These are phyloP conservation scores for Talaromyces stipitatus DNA, from an alignment of 495 filamentous ascomycete species.

Conservation along the genomic window DNA sequence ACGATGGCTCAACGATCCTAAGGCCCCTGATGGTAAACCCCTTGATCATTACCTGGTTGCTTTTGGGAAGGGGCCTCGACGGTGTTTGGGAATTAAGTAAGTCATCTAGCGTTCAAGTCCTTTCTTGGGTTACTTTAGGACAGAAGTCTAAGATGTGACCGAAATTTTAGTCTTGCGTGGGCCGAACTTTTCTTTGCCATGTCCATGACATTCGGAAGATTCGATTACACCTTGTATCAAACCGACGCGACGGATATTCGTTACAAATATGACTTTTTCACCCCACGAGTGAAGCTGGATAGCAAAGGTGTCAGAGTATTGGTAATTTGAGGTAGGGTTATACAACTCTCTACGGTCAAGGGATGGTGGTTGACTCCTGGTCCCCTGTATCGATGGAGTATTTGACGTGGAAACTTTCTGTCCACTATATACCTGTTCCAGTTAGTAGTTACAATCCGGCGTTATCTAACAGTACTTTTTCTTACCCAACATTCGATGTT, in stretches of 20 bases:
- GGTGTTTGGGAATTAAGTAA: conserved; percentile 44
- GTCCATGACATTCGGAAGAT: conserved; percentile 20
- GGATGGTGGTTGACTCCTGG: no score
- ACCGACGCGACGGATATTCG: conserved; percentile 28
- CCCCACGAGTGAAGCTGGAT: conserved; percentile 23
- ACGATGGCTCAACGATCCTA: conserved; percentile 30
- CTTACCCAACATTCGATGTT: no score
- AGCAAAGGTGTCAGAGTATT: conserved; percentile 22
- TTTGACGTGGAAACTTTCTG: no score
- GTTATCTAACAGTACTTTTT: no score
- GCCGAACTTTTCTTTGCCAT: conserved; percentile 28
- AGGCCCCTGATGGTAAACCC: conserved; percentile 17
- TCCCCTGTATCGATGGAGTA: no score
- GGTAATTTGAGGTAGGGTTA: conserved; percentile 1
- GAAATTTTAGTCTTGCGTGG: conserved; percentile 18
- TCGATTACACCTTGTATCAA: conserved; percentile 25
- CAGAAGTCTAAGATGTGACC: no score
- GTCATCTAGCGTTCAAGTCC: not conserved
- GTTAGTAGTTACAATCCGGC: no score
- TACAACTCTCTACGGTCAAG: no score
- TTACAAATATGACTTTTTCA: conserved; percentile 27
- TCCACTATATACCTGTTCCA: no score
- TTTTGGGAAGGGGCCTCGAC: conserved; percentile 40
- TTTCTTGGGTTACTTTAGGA: no score
- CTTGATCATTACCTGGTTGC: conserved; percentile 39